Conservation (phyloP, 257 asterid species). For the Mentha longifolia region DNA sequence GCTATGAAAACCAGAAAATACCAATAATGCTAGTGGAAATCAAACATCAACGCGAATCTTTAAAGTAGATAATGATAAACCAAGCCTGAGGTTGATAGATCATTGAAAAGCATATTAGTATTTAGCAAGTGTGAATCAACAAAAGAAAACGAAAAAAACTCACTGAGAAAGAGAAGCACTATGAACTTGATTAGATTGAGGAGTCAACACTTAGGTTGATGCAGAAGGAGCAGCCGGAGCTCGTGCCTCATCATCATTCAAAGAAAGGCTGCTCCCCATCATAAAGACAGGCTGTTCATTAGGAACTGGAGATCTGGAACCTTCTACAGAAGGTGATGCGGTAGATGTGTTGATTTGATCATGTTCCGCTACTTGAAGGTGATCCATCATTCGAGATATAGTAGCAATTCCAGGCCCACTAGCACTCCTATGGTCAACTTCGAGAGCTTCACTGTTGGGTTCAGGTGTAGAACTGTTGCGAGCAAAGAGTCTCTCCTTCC, state of each 20-base stretch:
- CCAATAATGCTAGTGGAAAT: conserved; percentile 1
- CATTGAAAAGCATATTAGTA: background rate
- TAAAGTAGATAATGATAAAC: background rate
- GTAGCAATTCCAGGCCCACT: conserved; percentile 44
- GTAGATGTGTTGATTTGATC: conserved; percentile 40
- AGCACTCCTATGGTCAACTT: conserved; percentile 41
- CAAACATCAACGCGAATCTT: background rate
- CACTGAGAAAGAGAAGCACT: conserved; percentile 34
- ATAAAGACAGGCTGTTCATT: conserved; percentile 37
- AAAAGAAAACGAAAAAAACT: conserved; percentile 17
- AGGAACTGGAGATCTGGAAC: conserved; percentile 32
- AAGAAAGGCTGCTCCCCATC: conserved; percentile 37
- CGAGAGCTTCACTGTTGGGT: conserved; percentile 49
- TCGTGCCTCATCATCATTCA: conserved; percentile 44
- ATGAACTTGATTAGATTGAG: conserved; percentile 25
- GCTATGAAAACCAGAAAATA: background rate
- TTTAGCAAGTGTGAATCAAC: background rate
- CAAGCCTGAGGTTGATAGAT: background rate
- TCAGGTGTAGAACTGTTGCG: conserved; percentile 58
- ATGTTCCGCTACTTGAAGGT: conserved; percentile 61
- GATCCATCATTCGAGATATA: conserved; percentile 65
- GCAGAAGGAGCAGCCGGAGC: conserved; percentile 58
- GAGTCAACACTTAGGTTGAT: conserved; percentile 43
- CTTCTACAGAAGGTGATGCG: conserved; percentile 42
- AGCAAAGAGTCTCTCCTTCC: conserved; percentile 92